Conservation (phyloP, 2,329 filamentous ascomycete species). For the Cylindrodendrum hubeiense region DNA sequence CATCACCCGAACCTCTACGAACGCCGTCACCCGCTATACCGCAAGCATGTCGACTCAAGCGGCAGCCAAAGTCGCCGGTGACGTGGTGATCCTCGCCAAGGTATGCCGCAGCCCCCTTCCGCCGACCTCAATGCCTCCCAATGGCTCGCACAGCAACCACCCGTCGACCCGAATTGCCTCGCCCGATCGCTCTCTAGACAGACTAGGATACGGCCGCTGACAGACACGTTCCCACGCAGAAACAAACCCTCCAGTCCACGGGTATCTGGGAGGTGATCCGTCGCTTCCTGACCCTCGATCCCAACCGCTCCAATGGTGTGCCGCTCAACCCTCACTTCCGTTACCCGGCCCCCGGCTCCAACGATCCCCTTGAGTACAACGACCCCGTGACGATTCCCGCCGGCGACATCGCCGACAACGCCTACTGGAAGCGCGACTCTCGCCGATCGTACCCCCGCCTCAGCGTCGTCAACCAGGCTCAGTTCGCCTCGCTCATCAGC, state of each 20-base stretch:
- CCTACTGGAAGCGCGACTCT: slow-evolving; percentile 87
- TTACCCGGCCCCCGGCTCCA: slow-evolving; percentile 73
- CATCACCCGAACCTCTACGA: slow-evolving; percentile 44
- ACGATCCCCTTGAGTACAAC: slow-evolving; percentile 52
- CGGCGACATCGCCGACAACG: slow-evolving; percentile 58
- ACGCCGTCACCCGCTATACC: slow-evolving; percentile 34
- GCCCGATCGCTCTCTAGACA: slow-evolving; percentile 11
- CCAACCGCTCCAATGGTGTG: slow-evolving; percentile 89
- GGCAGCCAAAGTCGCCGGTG: slow-evolving; percentile 66
- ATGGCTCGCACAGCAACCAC: slow-evolving; percentile 25
- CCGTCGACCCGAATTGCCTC: slow-evolving; percentile 34
- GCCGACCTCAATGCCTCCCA: slow-evolving; percentile 33
- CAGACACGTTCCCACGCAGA: slow-evolving; percentile 66
- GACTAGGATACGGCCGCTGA: slow-evolving; percentile 25
- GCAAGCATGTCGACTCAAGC: slow-evolving; percentile 72
- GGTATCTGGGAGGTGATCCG: slow-evolving; percentile 91
- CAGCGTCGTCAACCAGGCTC: slow-evolving; percentile 84
- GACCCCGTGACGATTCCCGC: slow-evolving; percentile 70
- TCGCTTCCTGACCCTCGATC: slow-evolving; percentile 82
- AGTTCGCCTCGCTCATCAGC: slow-evolving; percentile 86
- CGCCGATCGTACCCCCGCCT: slow-evolving; percentile 85
- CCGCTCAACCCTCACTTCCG: slow-evolving; percentile 95
- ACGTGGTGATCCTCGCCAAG: slow-evolving; percentile 69
- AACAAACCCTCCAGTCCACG: slow-evolving; percentile 93
- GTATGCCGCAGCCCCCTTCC: slow-evolving; percentile 54